These are phyloP conservation scores for Aaosphaeria arxii DNA, from an alignment of 2,329 filamentous ascomycete species.

Conservation along the genomic window DNA sequence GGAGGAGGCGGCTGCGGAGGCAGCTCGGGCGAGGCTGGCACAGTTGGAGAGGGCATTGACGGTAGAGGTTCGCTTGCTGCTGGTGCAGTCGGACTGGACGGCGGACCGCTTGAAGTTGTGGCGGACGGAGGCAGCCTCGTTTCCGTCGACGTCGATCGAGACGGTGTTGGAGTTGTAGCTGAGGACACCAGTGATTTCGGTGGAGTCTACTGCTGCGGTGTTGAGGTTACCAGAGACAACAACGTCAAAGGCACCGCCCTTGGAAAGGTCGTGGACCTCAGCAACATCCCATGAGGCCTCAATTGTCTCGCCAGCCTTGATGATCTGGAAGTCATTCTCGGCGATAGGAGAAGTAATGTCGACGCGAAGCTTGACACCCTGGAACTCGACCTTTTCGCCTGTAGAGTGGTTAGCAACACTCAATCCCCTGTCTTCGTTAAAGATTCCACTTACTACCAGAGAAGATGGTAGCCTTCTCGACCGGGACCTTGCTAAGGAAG, in stretches of 20 bases:
- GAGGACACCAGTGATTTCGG: constrained; percentile 52
- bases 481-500: constrained; percentile 48
- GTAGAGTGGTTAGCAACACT: constrained; percentile 23
- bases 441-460: constrained; percentile 41
- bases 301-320: constrained; percentile 46
- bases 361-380: constrained; percentile 51
- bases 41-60: constrained; percentile 53
- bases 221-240: constrained; percentile 55
- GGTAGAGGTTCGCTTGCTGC: constrained; percentile 43
- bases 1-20: constrained; percentile 49
- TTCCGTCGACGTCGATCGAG: constrained; percentile 54
- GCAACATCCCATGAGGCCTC: constrained; percentile 54
- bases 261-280: constrained; percentile 51
- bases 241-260: constrained; percentile 53
- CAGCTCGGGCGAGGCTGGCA: constrained; percentile 49
- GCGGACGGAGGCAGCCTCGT: constrained; percentile 48
- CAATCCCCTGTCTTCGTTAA: not conserved
- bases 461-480: constrained; percentile 54
- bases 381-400: constrained; percentile 40
- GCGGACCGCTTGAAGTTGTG: constrained; percentile 53
- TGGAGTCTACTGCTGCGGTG: constrained; percentile 51
- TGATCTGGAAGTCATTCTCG: constrained; percentile 50
- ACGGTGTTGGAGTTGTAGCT: constrained; percentile 58
- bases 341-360: constrained; percentile 40
- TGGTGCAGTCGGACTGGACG: constrained; percentile 54